Evolutionary conservation across 2,329 filamentous ascomycete genomes (phyloP).

Genomic region (Sarocladiaceae sp.): DNA sequence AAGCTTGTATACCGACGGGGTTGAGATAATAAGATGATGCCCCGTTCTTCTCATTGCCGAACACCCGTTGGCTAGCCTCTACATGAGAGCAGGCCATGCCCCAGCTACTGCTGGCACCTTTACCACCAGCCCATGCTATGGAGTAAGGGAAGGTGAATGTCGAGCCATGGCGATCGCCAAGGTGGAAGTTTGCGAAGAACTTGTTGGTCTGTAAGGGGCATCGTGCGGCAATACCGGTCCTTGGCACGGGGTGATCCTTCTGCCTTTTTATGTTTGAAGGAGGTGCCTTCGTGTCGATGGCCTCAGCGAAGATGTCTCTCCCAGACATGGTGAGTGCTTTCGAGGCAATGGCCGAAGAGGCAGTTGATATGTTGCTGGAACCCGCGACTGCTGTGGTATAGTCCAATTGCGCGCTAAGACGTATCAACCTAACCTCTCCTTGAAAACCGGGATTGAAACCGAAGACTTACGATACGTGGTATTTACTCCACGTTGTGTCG

Average conservation of each 20-base stretch:
- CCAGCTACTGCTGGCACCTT: slow-evolving; percentile 61
- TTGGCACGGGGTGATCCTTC: slow-evolving; percentile 55
- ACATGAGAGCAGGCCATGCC: slow-evolving; percentile 75
- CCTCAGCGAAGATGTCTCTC: slow-evolving; percentile 50
- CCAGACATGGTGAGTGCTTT: slow-evolving; percentile 20
- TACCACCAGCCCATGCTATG: slow-evolving; percentile 62
- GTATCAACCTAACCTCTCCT: too few species aligned
- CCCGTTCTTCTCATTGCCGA: slow-evolving; percentile 54
- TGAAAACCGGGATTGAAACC: too few species aligned
- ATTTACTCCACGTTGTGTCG: too few species aligned
- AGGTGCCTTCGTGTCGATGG: slow-evolving; percentile 50
- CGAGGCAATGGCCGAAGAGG: neutral
- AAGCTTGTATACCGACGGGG: slow-evolving; percentile 74
- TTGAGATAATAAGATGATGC: slow-evolving; percentile 73
- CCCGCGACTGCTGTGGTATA: neutral
- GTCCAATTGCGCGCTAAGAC: neutral
- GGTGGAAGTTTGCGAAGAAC: slow-evolving; percentile 76
- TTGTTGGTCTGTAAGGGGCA: slow-evolving; percentile 69
- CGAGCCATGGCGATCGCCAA: slow-evolving; percentile 65
- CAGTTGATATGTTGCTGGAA: neutral
- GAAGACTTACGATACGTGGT: too few species aligned
- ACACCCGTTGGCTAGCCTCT: slow-evolving; percentile 62
- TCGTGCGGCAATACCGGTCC: slow-evolving; percentile 42
- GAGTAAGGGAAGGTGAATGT: slow-evolving; percentile 75
- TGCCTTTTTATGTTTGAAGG: slow-evolving; percentile 41